Base-by-base conservation (phyloP, 208 protist genomes). In the Trypanosoma congolense region DNA sequence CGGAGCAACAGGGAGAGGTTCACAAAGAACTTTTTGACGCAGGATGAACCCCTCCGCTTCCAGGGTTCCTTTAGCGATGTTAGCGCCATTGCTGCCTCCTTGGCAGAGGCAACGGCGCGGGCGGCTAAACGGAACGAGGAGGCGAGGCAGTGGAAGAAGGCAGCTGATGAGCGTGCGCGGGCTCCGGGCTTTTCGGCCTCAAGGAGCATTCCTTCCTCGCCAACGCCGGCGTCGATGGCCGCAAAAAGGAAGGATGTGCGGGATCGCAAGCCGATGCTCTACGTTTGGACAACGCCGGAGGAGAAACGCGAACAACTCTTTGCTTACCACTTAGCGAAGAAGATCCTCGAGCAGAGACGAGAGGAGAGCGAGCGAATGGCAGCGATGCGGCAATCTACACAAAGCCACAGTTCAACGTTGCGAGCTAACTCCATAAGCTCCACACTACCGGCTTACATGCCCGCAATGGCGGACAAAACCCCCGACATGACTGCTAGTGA, bases 301-400 rank as follows among this genome's bases (percentile, higher is more conserved):
- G 50, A 59, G 35, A 48, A 45, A 16, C 50, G 36, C 14, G 52
- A 60, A 31, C 61, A 30, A 28, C 30, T 66, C 4, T 66, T 50
- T 24, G 61, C 61, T 5, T 66, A 66, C 52, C 52, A 66, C 29
- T 36, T 36, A 19, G 61, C 52, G 25, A 51, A 54, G 14, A 31
- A 30, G 10, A 25, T 66, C 33, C 28, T 66, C 3, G 22, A 19
- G 22, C 24, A 54, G 9, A 35, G 5, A 12, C 12, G 16, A 26
- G 40, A 25, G 19, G 26, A 26, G 48, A 22, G 12, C 21, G 28
- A 41, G 28, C 49, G 49, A 5, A 4, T 19, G 46, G 21, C 46
- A 4, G 46, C n/a, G 22, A 4, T 9, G 19, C 46, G 8, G 46
- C 8, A 10, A 18, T 4, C 25, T 14, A 21, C 12, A 9, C 4